A percentile compares a stretch with the other conserved stretches of the same genome.
Evolutionary conservation across 257 asterid species (phyloP).

Genomic region (Gentiana macrophylla): DNA sequence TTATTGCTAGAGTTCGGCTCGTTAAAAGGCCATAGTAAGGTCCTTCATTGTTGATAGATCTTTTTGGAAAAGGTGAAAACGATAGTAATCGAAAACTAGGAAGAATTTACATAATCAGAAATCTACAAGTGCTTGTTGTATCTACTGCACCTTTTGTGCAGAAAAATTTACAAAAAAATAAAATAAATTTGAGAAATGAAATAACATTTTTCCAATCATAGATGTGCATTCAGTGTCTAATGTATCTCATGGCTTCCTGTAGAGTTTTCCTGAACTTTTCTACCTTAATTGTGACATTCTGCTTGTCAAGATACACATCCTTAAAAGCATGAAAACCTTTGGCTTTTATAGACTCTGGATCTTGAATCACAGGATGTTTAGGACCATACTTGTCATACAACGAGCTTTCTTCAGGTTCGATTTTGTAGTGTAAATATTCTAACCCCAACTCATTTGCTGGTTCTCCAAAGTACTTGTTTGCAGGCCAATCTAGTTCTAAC

Average conservation of each 20-base stretch:
- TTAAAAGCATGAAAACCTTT: slow-evolving; percentile 24
- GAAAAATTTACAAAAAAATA: no score
- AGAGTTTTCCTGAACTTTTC: slow-evolving; percentile 42
- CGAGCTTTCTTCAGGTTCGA: slow-evolving; percentile 52
- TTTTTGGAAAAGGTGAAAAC: no score
- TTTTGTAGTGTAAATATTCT: slow-evolving; percentile 42
- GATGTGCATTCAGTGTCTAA: slow-evolving; percentile 1
- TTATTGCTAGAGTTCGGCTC: no score
- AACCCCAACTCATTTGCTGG: slow-evolving; percentile 33
- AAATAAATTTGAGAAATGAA: no score
- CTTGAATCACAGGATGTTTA: slow-evolving; percentile 24
- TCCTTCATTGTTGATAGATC: no score
- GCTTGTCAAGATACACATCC: slow-evolving; percentile 33
- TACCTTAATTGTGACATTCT: slow-evolving; percentile 36
- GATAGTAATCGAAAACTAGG: no score
- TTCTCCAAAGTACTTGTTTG: slow-evolving; percentile 26
- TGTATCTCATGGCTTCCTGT: slow-evolving; percentile 27
- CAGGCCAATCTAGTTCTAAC: slow-evolving; percentile 35
- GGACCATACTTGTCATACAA: slow-evolving; percentile 25
- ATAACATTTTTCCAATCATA: no score
- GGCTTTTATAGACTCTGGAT: slow-evolving; percentile 24
- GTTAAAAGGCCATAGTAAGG: no score
- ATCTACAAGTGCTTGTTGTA: no score
- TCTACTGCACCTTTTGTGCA: no score
- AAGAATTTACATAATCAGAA: no score